Conservation (phyloP, 2,329 filamentous ascomycete genomes). For the Cylindrodendrum hubeiense region DNA sequence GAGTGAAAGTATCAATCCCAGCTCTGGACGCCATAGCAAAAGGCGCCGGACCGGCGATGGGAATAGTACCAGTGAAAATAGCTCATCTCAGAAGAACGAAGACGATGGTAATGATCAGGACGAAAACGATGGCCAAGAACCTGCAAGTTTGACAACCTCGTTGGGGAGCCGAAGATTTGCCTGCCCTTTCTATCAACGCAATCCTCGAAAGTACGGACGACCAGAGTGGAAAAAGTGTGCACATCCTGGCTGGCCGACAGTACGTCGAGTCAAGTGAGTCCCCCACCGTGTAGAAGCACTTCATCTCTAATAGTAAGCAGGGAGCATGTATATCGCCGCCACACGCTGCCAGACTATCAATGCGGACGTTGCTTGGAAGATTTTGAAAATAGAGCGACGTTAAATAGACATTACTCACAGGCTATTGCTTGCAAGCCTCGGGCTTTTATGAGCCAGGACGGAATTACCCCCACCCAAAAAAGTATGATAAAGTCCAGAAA, state of each 20-base stretch:
- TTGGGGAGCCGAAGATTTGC: too few relatives aligned
- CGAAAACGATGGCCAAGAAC: too few relatives aligned
- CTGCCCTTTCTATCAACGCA: background rate
- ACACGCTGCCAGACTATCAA: background rate
- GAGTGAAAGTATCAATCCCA: too few relatives aligned
- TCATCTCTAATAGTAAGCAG: background rate
- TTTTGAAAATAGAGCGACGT: background rate
- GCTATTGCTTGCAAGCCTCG: background rate
- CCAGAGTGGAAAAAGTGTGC: background rate
- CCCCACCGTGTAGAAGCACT: background rate
- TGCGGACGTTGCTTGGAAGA: background rate
- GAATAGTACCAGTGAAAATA: too few relatives aligned
- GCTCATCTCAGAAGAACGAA: too few relatives aligned
- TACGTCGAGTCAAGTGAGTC: background rate
- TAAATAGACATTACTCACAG: background rate
- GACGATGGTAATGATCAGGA: too few relatives aligned
- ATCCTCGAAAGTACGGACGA: background rate
- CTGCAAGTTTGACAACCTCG: too few relatives aligned
- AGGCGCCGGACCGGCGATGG: too few relatives aligned
- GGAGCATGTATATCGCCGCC: background rate
- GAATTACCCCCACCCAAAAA: background rate
- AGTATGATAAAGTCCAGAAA: background rate
- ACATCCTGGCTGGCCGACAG: background rate
- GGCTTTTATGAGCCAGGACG: background rate
- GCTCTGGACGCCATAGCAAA: too few relatives aligned